These are phyloP conservation scores for Zymoseptoria tritici DNA, from an alignment of 2,329 filamentous ascomycete genomes.

Conservation along the genomic window DNA sequence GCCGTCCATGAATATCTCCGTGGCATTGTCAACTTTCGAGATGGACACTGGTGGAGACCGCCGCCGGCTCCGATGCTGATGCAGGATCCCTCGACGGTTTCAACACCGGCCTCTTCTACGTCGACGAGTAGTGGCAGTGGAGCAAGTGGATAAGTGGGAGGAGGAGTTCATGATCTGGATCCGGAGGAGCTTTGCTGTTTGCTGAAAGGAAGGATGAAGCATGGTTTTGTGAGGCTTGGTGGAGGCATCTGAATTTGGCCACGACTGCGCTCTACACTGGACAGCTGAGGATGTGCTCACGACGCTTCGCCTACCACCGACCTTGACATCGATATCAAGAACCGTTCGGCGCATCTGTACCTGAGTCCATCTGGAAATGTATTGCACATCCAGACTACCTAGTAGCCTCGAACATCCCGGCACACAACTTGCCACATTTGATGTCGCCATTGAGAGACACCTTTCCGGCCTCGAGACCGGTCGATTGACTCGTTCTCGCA, in stretches of 20 bases:
- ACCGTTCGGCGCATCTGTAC: background rate
- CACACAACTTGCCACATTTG: too few relatives aligned
- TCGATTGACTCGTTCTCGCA: background rate
- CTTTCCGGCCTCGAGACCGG: background rate
- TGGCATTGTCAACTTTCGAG: constrained; percentile 15
- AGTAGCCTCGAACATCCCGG: too few relatives aligned
- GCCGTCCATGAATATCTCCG: constrained; percentile 17
- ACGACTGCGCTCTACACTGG: background rate
- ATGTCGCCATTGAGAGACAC: too few relatives aligned
- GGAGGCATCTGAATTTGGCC: background rate
- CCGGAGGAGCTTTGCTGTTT: background rate
- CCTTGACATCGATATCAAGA: background rate
- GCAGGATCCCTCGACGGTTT: background rate
- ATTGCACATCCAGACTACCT: too few relatives aligned
- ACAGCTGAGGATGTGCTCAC: background rate
- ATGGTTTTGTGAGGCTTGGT: background rate
- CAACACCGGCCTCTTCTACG: background rate
- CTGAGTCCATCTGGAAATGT: too few relatives aligned
- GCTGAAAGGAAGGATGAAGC: background rate
- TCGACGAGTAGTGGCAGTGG: background rate
- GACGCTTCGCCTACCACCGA: background rate
- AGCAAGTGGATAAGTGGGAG: background rate
- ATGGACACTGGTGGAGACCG: constrained; percentile 16
- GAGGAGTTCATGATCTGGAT: background rate
- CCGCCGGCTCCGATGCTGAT: constrained; percentile 3